phyloP scores from a whole-genome alignment of 768 basidiomycete genomes.

The Suillus paluster region DNA sequence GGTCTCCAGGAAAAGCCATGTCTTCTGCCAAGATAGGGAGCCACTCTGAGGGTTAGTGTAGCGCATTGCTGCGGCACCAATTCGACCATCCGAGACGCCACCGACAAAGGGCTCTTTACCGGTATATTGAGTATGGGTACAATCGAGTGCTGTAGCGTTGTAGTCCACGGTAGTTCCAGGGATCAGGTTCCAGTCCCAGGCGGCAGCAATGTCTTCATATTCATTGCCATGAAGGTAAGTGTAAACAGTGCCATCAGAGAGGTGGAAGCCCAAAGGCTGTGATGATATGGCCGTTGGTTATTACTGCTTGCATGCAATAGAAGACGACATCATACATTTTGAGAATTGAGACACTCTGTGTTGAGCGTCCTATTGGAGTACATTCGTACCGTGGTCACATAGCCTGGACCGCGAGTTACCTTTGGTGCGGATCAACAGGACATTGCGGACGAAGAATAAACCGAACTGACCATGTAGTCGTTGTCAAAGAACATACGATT shows the following conservation, averaged over 20 bases:
- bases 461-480: slow-evolving; percentile 64
- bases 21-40: slow-evolving; percentile 64
- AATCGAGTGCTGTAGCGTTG: slow-evolving; percentile 54
- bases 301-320: background rate
- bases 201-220: slow-evolving; percentile 72
- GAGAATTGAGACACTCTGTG: slow-evolving; percentile 66
- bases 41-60: slow-evolving; percentile 67
- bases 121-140: slow-evolving; percentile 43
- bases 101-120: slow-evolving; percentile 68
- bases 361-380: slow-evolving; percentile 61
- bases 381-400: slow-evolving; percentile 67
- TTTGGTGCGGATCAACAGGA: slow-evolving; percentile 23
- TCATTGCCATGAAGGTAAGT: slow-evolving; percentile 69
- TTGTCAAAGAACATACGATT: slow-evolving; percentile 69
- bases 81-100: slow-evolving; percentile 59
- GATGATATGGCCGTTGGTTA: background rate
- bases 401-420: slow-evolving; percentile 65
- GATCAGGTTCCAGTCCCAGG: slow-evolving; percentile 81
- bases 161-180: slow-evolving; percentile 76
- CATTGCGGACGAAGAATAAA: background rate
- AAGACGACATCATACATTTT: slow-evolving; percentile 50
- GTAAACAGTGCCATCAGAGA: slow-evolving; percentile 66
- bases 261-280: slow-evolving; percentile 68
- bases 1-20: slow-evolving; percentile 73
- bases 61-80: slow-evolving; percentile 65